Evolutionary conservation across 2,329 filamentous ascomycete species (phyloP), one percentile per base, ranked within the genome.

Genomic region (Ascocoryne sarcoides): DNA sequence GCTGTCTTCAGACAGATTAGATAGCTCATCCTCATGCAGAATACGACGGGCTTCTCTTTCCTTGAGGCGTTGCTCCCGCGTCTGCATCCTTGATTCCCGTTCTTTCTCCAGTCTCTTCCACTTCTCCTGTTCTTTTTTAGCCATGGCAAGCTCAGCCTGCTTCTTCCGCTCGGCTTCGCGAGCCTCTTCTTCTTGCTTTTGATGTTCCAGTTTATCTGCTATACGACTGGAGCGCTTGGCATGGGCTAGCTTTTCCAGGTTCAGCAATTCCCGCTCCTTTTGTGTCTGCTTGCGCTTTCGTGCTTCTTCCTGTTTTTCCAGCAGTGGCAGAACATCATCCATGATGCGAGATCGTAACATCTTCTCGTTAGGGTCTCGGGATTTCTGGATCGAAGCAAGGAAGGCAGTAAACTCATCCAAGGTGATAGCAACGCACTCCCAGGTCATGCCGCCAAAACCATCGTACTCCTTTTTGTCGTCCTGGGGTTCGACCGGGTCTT

Each of bases 201-300:
- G 84, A 48, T 78, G 82, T 58, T 95, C 88, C 23, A 79, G 68
- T 58, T 87, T 93, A 49, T 75, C 75, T 14, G 90, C 89, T 50
- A 98, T 77, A 47, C 92, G 79, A 55, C 86, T 94, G 1, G 92
- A 98, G 47, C 92, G 73, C 65, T 98, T 98, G 3, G 92, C 90
- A 42, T 82, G 85, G n/a, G 87, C 87, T 65, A 96, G 74, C 59
- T 92, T 90, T 52, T 90, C 82, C 49, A 94, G 63, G 51, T 79
- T 87, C 38, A 87, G 68, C 16, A 94, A 63, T 55, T 96, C 90
- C 47, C 81, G 85, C 58, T 93, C 77, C 52, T 82, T 70, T 46
- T 79, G 74, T 3, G 67, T 54, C 36, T 82, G 69, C 68, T 86
- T 72, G 64, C 77, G 65, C 61, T 90, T 89, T 45, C 80, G 79